Percentiles rank a stretch among this genome's conserved stretches.
These are phyloP conservation scores for Neurospora sp. DNA, from an alignment of 495 filamentous ascomycete genomes.

Conservation along the genomic window DNA sequence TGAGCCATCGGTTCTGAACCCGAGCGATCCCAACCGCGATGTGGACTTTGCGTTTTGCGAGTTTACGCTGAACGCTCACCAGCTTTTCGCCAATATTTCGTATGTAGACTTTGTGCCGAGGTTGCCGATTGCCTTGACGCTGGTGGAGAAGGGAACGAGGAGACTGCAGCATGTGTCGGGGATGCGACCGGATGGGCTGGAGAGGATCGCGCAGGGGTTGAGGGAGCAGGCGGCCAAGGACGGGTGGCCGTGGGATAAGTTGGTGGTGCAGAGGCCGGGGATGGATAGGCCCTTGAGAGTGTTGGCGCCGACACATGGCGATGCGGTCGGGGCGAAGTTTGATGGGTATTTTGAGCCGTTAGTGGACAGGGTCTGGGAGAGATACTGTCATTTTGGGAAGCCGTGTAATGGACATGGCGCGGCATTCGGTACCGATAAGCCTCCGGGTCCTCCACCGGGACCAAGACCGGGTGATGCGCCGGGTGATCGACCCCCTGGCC, in stretches of 20 bases:
- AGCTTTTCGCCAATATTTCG: conserved; percentile 71
- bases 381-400: conserved; percentile 5
- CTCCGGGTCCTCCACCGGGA: not conserved
- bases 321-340: conserved; percentile 48
- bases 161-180: conserved; percentile 50
- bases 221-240: conserved; percentile 45
- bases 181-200: conserved; percentile 50
- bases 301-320: conserved; percentile 57
- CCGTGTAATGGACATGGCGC: not conserved
- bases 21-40: conserved; percentile 54
- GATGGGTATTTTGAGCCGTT: conserved; percentile 54
- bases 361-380: conserved; percentile 52
- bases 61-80: conserved; percentile 58
- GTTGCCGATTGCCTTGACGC: conserved; percentile 54
- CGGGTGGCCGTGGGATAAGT: conserved; percentile 53
- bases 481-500: not conserved
- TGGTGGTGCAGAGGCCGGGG: conserved; percentile 47
- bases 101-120: conserved; percentile 66
- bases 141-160: conserved; percentile 40
- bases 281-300: conserved; percentile 39
- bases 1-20: conserved; percentile 66
- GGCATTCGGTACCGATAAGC: not conserved
- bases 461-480: not conserved
- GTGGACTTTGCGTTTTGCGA: conserved; percentile 63
- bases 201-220: conserved; percentile 44